Evolutionary conservation across 257 asterid genomes (phyloP).

Genomic region (Anisodus acutangulus): DNA sequence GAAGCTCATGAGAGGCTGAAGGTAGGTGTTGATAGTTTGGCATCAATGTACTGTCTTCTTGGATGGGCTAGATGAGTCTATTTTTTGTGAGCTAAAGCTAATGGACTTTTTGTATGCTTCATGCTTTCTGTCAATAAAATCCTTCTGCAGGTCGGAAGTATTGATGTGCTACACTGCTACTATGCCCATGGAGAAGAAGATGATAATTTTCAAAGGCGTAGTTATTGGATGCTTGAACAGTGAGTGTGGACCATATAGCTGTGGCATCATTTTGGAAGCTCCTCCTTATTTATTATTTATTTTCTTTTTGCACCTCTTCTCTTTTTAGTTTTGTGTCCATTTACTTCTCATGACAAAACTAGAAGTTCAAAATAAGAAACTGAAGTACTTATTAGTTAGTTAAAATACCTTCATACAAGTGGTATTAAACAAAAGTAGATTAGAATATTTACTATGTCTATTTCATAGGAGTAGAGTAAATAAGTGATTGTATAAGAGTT

Average conservation of each 20-base stretch:
- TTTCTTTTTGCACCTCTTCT: constrained; percentile 28
- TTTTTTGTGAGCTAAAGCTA: not conserved
- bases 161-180: constrained; percentile 95
- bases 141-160: constrained; percentile 83
- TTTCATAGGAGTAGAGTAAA: constrained; percentile 7
- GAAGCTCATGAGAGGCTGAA: constrained; percentile 98
- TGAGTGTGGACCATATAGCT: constrained; percentile 48
- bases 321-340: constrained; percentile 26
- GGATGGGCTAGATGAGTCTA: constrained; percentile 13
- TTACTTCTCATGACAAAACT: constrained; percentile 9
- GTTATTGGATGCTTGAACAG: constrained; percentile 99
- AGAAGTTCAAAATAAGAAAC: not conserved
- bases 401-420: not conserved
- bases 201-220: constrained; percentile 91
- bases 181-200: constrained; percentile 99
- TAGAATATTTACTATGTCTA: constrained; percentile 16
- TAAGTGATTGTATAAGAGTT: constrained; percentile 10
- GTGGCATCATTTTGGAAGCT: constrained; percentile 14
- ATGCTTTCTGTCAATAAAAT: constrained; percentile 32
- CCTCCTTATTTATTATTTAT: constrained; percentile 29
- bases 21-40: constrained; percentile 52
- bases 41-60: not conserved
- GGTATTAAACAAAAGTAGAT: not conserved
- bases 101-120: not conserved
- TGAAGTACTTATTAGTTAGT: not conserved